A percentile compares a stretch with the other conserved stretches of the same genome.
These are phyloP conservation scores for Phytophthora nicotianae DNA, from an alignment of 352 stramenopile genomes.

Conservation along the genomic window DNA sequence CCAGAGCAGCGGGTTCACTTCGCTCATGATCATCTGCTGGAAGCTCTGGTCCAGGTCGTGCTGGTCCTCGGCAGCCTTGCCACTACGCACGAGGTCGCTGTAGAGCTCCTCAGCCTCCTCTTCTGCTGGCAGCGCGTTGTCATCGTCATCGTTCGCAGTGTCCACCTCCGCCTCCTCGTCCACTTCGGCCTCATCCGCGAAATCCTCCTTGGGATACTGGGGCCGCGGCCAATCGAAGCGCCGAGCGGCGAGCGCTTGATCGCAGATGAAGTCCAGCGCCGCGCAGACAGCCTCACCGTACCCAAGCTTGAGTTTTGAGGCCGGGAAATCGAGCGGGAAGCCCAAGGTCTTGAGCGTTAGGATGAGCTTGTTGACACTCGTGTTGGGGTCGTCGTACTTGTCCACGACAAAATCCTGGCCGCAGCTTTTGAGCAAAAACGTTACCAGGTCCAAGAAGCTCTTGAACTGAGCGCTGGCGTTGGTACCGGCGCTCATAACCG, in stretches of 20 bases:
- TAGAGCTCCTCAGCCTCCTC: slow-evolving; percentile 72
- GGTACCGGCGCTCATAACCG: slow-evolving; percentile 39
- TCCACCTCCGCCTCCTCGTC: slow-evolving; percentile 74
- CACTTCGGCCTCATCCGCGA: slow-evolving; percentile 78
- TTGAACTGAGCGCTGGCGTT: slow-evolving; percentile 84
- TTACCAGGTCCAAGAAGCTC: slow-evolving; percentile 73
- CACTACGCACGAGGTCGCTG: slow-evolving; percentile 50
- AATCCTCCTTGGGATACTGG: slow-evolving; percentile 82
- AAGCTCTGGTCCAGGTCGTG: slow-evolving; percentile 72
- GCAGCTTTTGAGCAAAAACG: slow-evolving; percentile 77
- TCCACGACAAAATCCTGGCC: slow-evolving; percentile 84
- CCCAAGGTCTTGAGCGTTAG: slow-evolving; percentile 81
- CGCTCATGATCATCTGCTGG: slow-evolving; percentile 87
- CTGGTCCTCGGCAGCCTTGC: slow-evolving; percentile 37
- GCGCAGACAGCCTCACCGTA: slow-evolving; percentile 80
- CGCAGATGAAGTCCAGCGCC: slow-evolving; percentile 82
- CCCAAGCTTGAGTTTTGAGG: slow-evolving; percentile 77
- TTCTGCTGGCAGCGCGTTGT: slow-evolving; percentile 44
- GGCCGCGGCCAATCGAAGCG: slow-evolving; percentile 74
- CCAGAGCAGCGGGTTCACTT: slow-evolving; percentile 81
- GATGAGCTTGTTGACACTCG: slow-evolving; percentile 89
- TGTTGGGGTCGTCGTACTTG: slow-evolving; percentile 90
- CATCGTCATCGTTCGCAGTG: slow-evolving; percentile 50
- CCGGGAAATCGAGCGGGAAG: slow-evolving; percentile 82
- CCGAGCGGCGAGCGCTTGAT: slow-evolving; percentile 67